Evolutionary conservation across 1,284 basidiomycete genomes (phyloP).

Genomic region (Marasmius tenuissimus): DNA sequence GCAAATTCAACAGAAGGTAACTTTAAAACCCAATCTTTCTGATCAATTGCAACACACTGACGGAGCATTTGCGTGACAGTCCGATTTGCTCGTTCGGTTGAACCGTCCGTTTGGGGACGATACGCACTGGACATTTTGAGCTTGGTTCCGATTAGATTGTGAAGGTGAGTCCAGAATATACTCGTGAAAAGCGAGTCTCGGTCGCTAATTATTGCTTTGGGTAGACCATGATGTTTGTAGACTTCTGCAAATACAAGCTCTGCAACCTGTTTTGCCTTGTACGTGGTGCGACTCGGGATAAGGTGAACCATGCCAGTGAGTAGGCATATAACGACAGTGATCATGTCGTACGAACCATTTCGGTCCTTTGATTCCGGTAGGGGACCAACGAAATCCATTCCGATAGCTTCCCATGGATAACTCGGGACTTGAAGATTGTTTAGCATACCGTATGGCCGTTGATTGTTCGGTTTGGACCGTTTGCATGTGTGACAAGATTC

Average conservation of each 20-base stretch:
- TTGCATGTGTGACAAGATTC: conserved; percentile 24
- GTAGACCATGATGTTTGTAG: conserved; percentile 26
- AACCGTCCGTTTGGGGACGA: conserved; percentile 24
- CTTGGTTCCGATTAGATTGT: conserved; percentile 21
- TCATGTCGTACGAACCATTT: conserved; percentile 26
- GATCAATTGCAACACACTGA: conserved; percentile 11
- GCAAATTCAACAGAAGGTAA: conserved; percentile 24
- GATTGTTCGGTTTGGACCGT: conserved; percentile 23
- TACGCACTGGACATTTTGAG: conserved; percentile 24
- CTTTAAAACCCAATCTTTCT: conserved; percentile 18
- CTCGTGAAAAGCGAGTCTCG: conserved; percentile 21
- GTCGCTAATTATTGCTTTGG: conserved; percentile 21
- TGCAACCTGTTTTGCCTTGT: conserved; percentile 19
- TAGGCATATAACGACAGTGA: conserved; percentile 32
- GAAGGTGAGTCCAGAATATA: conserved; percentile 23
- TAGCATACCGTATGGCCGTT: conserved; percentile 25
- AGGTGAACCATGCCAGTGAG: conserved; percentile 33
- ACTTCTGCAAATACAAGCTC: conserved; percentile 23
- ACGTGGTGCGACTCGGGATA: conserved; percentile 21
- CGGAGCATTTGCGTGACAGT: conserved; percentile 22
- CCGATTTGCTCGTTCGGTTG: conserved; percentile 21
- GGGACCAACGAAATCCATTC: conserved; percentile 37
- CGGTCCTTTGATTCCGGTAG: conserved; percentile 27
- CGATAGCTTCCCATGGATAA: conserved; percentile 29
- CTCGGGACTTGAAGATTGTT: conserved; percentile 20